phyloP scores from a whole-genome alignment of 805 yeast genomes.

The Scheffersomyces lignosus region DNA sequence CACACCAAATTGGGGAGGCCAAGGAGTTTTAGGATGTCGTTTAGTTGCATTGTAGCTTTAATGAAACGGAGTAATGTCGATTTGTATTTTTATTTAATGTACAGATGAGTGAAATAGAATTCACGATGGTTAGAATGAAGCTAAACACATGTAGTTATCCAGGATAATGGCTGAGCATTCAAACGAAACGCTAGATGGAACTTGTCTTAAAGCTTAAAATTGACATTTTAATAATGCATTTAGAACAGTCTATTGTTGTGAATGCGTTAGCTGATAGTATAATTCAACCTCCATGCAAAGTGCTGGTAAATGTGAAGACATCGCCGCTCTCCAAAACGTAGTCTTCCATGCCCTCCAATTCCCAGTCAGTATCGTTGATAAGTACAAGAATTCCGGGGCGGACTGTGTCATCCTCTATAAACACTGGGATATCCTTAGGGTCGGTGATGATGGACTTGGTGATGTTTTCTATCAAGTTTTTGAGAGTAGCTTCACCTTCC shows the following conservation, averaged over 20 bases:
- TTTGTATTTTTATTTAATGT: too few relatives aligned
- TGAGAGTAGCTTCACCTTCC: slow-evolving; percentile 42
- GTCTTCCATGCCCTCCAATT: slow-evolving; percentile 82
- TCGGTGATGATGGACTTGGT: slow-evolving; percentile 55
- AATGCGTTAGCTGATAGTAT: too few relatives aligned
- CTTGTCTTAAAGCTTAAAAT: too few relatives aligned
- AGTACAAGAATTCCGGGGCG: slow-evolving; percentile 92
- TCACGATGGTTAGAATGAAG: too few relatives aligned
- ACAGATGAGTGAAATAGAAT: too few relatives aligned
- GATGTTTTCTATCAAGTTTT: slow-evolving; percentile 58
- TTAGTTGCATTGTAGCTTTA: slow-evolving; percentile 40
- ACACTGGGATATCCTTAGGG: slow-evolving; percentile 65
- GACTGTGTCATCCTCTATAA: slow-evolving; percentile 76
- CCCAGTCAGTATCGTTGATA: slow-evolving; percentile 97
- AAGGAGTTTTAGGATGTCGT: slow-evolving; percentile 70
- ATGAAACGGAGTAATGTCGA: slow-evolving; percentile 3
- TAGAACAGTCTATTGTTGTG: too few relatives aligned
- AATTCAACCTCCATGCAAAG: slow-evolving; percentile 86
- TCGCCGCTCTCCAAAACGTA: slow-evolving; percentile 78
- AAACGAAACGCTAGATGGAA: too few relatives aligned
- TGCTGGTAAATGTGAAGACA: slow-evolving; percentile 82
- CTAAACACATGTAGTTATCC: too few relatives aligned
- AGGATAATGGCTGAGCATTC: too few relatives aligned
- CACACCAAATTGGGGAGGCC: slow-evolving; percentile 58
- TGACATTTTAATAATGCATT: too few relatives aligned